Evolutionary conservation across 1,284 basidiomycete genomes (phyloP).

Genomic region (Ceratobasidium sp.): DNA sequence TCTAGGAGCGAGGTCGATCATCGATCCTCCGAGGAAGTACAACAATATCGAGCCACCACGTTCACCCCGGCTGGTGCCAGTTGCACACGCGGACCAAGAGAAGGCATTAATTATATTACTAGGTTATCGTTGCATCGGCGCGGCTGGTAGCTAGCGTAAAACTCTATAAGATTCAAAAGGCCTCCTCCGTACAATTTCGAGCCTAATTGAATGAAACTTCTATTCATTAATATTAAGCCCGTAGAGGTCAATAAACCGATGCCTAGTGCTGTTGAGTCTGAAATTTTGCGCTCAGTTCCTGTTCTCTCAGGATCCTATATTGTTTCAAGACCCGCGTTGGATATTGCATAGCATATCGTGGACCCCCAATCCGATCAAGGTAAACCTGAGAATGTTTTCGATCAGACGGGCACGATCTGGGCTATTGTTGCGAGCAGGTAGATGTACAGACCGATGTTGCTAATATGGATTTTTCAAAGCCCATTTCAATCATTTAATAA

Average conservation of each 20-base stretch:
- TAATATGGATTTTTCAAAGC: not conserved
- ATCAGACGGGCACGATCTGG: constrained; percentile 24
- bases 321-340: constrained; percentile 34
- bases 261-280: constrained; percentile 31
- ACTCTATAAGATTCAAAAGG: not conserved
- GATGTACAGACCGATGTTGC: not conserved
- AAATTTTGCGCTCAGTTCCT: constrained; percentile 32
- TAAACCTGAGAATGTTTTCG: not conserved
- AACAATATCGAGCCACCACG: constrained; percentile 36
- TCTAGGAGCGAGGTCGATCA: constrained; percentile 28
- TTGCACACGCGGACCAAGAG: constrained; percentile 28
- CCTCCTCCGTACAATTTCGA: not conserved
- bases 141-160: constrained; percentile 14
- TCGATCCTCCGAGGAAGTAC: constrained; percentile 33
- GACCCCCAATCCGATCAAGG: not conserved
- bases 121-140: constrained; percentile 17
- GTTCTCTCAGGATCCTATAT: not conserved
- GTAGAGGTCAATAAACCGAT: not conserved
- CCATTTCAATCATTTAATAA: not conserved
- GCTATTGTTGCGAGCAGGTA: constrained; percentile 12
- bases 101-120: constrained; percentile 32
- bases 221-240: not conserved
- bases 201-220: constrained; percentile 18
- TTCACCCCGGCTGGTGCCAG: constrained; percentile 23
- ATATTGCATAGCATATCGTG: not conserved